Evolutionary conservation across 2,329 filamentous ascomycete genomes (phyloP), one percentile per base, ranked within the genome.

Genomic region (Neopestalotiopsis rosae): DNA sequence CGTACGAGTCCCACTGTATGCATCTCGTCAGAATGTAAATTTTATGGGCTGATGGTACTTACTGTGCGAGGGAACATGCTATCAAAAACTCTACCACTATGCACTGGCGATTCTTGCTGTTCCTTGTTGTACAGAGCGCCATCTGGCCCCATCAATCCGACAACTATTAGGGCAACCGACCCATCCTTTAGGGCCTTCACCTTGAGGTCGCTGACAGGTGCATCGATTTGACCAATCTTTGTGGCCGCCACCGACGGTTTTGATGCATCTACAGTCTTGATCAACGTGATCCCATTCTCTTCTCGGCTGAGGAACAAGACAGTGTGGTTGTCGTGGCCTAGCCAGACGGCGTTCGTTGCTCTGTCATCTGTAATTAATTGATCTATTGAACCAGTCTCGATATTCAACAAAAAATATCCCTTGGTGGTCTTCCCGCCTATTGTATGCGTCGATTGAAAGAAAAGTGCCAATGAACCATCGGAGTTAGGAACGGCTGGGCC

Each of bases 381-480:
- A 7, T 69, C 49, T 3, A 75, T 79, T 5, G 65, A 62, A 5
- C 77, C 77, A 1, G 74, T 76, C 12, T 72, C 67, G 5, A 84
- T 71, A 52, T 81, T 68, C 67, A 82, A 74, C n/a, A 82, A 69
- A 10, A 77, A 74, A 49, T 81, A 71, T 67, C 81, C 77, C 20
- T 76, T 78, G 4, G 67, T 67, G 17, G 74, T 77, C 52, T 76
- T 76, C 34, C 76, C 73, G 42, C 72, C 75, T 62, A 82, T 68
- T 6, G 42, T 49, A 38, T 84, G 78, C 28, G 78, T 78, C 6
- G 79, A 78, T 57, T 84, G 72, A 24, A 81, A 81, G 72, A 81
- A 81, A 56, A 86, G 73, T 7, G 81, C 77, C 12, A 80, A 78
- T 6, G 81, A 77, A 67, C 83, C 82, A 68, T 80, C 79, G 28